Conservation (phyloP, 2,329 filamentous ascomycete species). For the Venturia effusa region DNA sequence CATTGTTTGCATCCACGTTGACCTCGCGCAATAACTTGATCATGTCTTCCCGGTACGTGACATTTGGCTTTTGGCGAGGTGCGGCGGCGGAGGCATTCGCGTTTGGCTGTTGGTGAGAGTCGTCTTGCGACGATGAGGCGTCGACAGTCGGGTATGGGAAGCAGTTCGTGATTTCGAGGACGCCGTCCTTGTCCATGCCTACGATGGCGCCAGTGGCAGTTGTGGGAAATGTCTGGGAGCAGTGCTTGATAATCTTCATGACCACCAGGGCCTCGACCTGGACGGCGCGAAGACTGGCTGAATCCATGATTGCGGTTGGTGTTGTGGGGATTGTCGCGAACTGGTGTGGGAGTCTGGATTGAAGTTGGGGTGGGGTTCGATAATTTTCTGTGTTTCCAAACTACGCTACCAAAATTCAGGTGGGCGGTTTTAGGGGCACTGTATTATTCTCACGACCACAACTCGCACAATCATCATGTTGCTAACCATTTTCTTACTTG, state of each 20-base stretch:
- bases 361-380: neutral
- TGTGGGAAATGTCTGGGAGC: slow-evolving; percentile 76
- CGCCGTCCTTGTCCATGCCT: slow-evolving; percentile 76
- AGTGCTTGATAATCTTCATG: slow-evolving; percentile 98
- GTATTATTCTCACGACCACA: too few species aligned
- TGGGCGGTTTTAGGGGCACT: neutral
- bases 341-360: neutral
- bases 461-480: neutral
- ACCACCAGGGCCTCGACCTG: slow-evolving; percentile 94
- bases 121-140: slow-evolving; percentile 39
- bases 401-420: neutral
- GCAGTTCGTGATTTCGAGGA: slow-evolving; percentile 84
- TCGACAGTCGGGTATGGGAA: slow-evolving; percentile 90
- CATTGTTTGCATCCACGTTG: slow-evolving; percentile 95
- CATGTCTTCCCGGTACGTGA: slow-evolving; percentile 89
- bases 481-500: neutral
- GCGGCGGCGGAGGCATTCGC: slow-evolving; percentile 70
- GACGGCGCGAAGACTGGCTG: slow-evolving; percentile 56
- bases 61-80: slow-evolving; percentile 83
- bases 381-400: too few species aligned
- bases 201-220: slow-evolving; percentile 83
- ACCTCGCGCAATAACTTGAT: slow-evolving; percentile 93
- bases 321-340: neutral
- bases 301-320: slow-evolving; percentile 10
- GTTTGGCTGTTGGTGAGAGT: slow-evolving; percentile 54